Conservation (phyloP, 2,329 filamentous ascomycete genomes). For the Aphanoascus verrucosus region DNA sequence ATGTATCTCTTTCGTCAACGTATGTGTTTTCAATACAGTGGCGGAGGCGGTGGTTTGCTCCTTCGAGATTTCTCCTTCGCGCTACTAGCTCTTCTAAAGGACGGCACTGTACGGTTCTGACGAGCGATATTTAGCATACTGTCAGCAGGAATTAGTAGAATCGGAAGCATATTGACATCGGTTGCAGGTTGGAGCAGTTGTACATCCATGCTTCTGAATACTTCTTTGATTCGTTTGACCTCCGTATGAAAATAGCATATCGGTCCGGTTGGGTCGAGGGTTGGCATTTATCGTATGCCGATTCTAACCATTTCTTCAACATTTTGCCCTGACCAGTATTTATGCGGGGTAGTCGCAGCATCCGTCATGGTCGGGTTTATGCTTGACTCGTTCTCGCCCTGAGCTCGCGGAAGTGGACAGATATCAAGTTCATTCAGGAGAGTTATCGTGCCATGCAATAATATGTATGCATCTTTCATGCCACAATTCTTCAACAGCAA, state of each 20-base stretch:
- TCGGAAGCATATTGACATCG: too few relatives aligned
- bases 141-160: too few relatives aligned
- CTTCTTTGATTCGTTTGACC: background rate
- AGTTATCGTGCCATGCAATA: too few relatives aligned
- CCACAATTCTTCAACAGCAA: too few relatives aligned
- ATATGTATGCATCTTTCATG: too few relatives aligned
- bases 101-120: background rate
- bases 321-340: background rate
- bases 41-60: background rate
- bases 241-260: background rate
- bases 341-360: too few relatives aligned
- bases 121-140: too few relatives aligned
- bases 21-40: constrained; percentile 7
- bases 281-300: background rate
- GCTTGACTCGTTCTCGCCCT: background rate
- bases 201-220: too few relatives aligned
- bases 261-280: background rate
- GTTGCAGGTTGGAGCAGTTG: too few relatives aligned
- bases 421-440: background rate
- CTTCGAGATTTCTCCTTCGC: background rate
- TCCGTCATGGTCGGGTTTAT: background rate
- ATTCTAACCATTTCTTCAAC: background rate
- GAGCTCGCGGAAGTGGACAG: background rate
- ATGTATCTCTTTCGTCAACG: background rate
- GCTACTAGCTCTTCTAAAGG: background rate